These are phyloP conservation scores for Epichloe scottii DNA, from an alignment of 2,329 filamentous ascomycete genomes.

Conservation along the genomic window DNA sequence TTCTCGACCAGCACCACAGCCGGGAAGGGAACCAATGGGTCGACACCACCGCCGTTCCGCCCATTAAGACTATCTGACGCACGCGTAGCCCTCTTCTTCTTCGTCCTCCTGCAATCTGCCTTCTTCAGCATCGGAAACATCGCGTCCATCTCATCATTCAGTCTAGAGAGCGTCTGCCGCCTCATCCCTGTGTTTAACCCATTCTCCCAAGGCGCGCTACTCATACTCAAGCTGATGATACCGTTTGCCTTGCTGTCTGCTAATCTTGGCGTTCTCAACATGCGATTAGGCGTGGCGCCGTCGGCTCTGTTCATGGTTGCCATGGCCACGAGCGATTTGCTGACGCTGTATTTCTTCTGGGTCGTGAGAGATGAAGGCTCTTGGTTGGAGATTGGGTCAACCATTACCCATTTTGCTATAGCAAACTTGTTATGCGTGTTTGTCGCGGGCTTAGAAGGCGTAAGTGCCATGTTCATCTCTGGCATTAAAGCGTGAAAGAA, in stretches of 20 bases:
- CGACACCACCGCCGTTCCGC: slow-evolving; percentile 26
- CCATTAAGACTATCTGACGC: slow-evolving; percentile 70
- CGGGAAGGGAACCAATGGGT: slow-evolving; percentile 15
- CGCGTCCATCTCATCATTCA: slow-evolving; percentile 87
- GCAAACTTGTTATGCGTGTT: slow-evolving; percentile 83
- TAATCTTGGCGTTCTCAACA: slow-evolving; percentile 84
- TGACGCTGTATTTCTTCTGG: slow-evolving; percentile 96
- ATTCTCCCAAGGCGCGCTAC: slow-evolving; percentile 76
- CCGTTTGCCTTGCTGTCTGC: slow-evolving; percentile 88
- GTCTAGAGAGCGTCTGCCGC: slow-evolving; percentile 75
- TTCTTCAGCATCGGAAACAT: slow-evolving; percentile 98
- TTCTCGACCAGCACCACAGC: neutral
- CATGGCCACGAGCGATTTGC: slow-evolving; percentile 79
- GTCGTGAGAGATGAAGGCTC: slow-evolving; percentile 92
- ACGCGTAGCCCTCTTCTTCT: slow-evolving; percentile 85
- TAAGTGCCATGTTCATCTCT: slow-evolving; percentile 70
- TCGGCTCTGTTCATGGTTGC: slow-evolving; percentile 89
- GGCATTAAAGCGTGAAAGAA: slow-evolving; percentile 49
- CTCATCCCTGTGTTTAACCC: slow-evolving; percentile 89
- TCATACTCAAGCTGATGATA: slow-evolving; percentile 82
- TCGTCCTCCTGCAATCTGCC: slow-evolving; percentile 84
- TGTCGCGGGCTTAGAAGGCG: slow-evolving; percentile 76
- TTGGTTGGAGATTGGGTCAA: slow-evolving; percentile 95
- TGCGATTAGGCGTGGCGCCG: slow-evolving; percentile 68
- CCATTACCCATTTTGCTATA: slow-evolving; percentile 91